Base-by-base conservation (phyloP, 129 eudicot genomes). In the Flaveria bidentis region DNA sequence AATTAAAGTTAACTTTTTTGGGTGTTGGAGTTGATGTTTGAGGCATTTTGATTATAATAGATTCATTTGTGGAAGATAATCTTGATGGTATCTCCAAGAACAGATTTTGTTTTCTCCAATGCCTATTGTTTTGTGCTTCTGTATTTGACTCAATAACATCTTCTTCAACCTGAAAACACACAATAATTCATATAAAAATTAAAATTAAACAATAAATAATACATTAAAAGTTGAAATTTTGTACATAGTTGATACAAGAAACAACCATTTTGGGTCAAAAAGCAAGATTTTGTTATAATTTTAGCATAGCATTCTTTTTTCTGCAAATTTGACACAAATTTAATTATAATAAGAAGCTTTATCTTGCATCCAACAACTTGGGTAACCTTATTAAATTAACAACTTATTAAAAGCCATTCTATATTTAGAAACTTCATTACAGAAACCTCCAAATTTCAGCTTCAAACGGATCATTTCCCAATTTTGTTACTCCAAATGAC, bases 71-170 rank as follows among this genome's bases (percentile, higher is more conserved):
- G 18, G 76, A 68, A 75, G 90, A 25, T 83, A 86, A 78, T 87
- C 96, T 82, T 57, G 86, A 75, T 17, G 98, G 98, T 81, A 93
- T 88, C 83, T 93, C 96, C 80, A 93, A 86, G 83, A 81, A 88
- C 25, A 93, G 86, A 77, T 88, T 88, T 60, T 75, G 87, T 74
- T 85, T 88, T 46, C 89, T 87, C 88, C 92, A 85, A 0, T 87
- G 84, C 74, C 84, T 88, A 61, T 25, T 75, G 70, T 83, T 83
- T 67, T 78, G 78, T 69, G 87, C 69, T 84, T 88, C 92, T 73
- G 71, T 77, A 66, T 81, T 69, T 67, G 69, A 76, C 61, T 72
- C 88, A 23, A 78, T 80, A 14, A 77, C 61, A n/a, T 58, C 82
- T 33, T 85, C 92, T 64, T 82, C 75, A 77, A 67, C 80, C 86